Base-by-base conservation (phyloP, 2,329 filamentous ascomycete species). In the Fusarium circinatum region DNA sequence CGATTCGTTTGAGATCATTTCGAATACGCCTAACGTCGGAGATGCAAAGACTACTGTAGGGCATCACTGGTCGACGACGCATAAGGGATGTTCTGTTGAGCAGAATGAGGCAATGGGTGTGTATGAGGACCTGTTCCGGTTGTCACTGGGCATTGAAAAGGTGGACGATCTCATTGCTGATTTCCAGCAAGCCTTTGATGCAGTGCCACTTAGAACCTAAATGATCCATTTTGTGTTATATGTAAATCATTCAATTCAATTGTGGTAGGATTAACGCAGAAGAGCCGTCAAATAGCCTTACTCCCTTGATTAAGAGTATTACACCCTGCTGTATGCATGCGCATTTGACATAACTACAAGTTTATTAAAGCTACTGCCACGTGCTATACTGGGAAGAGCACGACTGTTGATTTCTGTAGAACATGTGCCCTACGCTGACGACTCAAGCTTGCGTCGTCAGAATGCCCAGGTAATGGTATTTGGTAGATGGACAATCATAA, bases 131-230 rank as follows among this genome's bases (percentile, higher is more conserved):
- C 52, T 79, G 11, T 78, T 79, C 58, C 70, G 76, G 18, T 58
- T 79, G 11, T 79, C 75, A 13, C 75, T 79, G 2, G 77, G 77
- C 9, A 93, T 89, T 12, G 92, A 93, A 80, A 91, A 92, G 77
- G 92, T 93, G 72, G 91, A 92, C 81, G 92, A 94, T 76, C 93
- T 94, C 78, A 91, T 90, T 75, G 87, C 87, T 38, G 92, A 93
- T 80, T 93, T 94, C 77, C 89, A 91, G 80, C 91, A 93, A 81
- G 65, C 59, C 20, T 54, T 54, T 22, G 51, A 54, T 24, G 34
- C 34, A 15, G 51, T 54, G 51, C 51, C 51, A 11, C 51, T 54
- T 5, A 38, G n/a, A 54, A n/a, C 22, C 15, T 51, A 24, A 28
- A 5, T 54, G 51, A n/a, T 22, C 20, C 18, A 28, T 20, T 39